Percentiles rank a stretch among this genome's conserved stretches.
phyloP scores from a whole-genome alignment of 495 filamentous ascomycete species.

The Pyronema omphalodes region DNA sequence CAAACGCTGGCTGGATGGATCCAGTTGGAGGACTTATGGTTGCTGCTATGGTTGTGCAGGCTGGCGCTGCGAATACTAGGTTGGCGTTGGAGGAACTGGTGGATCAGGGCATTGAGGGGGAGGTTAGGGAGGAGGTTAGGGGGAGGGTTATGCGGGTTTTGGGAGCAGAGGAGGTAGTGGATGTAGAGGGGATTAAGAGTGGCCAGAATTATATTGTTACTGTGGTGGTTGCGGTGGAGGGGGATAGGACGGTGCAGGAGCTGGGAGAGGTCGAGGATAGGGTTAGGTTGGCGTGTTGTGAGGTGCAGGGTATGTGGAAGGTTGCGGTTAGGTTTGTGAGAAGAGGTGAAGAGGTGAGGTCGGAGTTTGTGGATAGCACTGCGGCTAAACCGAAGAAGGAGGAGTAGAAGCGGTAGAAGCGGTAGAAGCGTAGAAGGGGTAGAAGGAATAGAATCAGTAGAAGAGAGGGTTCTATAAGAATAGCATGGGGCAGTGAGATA shows the following conservation, averaged over 20 bases:
- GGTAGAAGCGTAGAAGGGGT: too few relatives aligned
- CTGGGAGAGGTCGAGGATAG: slow-evolving; percentile 49
- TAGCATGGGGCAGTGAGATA: too few relatives aligned
- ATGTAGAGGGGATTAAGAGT: slow-evolving; percentile 74
- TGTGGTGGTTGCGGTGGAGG: slow-evolving; percentile 61
- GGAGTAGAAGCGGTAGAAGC: too few relatives aligned
- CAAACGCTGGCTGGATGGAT: slow-evolving; percentile 60
- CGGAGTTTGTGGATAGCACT: slow-evolving; percentile 17
- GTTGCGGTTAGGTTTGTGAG: slow-evolving; percentile 70
- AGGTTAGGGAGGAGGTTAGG: slow-evolving; percentile 52
- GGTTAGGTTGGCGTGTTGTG: slow-evolving; percentile 51
- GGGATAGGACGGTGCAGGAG: slow-evolving; percentile 48
- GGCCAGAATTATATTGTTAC: slow-evolving; percentile 92
- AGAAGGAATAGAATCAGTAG: too few relatives aligned
- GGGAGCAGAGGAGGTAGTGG: slow-evolving; percentile 39
- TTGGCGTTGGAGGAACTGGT: slow-evolving; percentile 70
- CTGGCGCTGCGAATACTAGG: slow-evolving; percentile 70
- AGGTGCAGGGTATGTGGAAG: slow-evolving; percentile 61
- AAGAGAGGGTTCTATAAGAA: too few relatives aligned
- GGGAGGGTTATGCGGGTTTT: slow-evolving; percentile 37
- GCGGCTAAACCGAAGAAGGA: slow-evolving; percentile 9
- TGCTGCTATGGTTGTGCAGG: slow-evolving; percentile 77
- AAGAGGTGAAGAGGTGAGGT: slow-evolving; percentile 25
- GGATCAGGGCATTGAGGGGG: slow-evolving; percentile 70
- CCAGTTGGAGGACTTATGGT: slow-evolving; percentile 87